Conservation (phyloP, 2,329 filamentous ascomycete genomes). For the Colletotrichum tamarilloi region DNA sequence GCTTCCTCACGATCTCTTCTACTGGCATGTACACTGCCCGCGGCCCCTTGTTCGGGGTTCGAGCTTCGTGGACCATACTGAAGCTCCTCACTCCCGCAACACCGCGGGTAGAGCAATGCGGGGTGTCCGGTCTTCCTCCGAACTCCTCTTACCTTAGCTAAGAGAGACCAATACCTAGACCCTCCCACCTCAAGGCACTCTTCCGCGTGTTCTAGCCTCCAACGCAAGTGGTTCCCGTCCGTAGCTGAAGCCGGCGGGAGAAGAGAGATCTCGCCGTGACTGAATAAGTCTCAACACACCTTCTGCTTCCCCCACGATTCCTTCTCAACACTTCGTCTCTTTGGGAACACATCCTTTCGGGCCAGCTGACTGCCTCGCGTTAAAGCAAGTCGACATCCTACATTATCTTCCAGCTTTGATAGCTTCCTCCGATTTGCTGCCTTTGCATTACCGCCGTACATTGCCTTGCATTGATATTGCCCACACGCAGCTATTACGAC, state of each 20-base stretch:
- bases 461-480: not conserved
- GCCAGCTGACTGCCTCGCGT: not conserved
- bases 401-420: not conserved
- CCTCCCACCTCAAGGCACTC: not conserved
- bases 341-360: not conserved
- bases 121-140: constrained; percentile 2
- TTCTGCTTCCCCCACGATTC: not conserved
- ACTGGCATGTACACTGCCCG: constrained; percentile 2
- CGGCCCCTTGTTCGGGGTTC: not conserved
- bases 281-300: not conserved
- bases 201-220: not conserved
- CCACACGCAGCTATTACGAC: not conserved
- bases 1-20: not conserved
- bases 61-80: not conserved
- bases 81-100: not conserved
- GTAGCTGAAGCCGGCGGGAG: not conserved
- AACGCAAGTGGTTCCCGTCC: not conserved
- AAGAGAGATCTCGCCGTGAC: not conserved
- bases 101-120: constrained; percentile 1
- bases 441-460: not conserved
- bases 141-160: not conserved
- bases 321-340: not conserved
- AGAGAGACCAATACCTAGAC: not conserved
- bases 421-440: not conserved
- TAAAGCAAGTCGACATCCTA: not conserved